A percentile compares a stretch with the other conserved stretches of the same genome.
Evolutionary conservation across 2,329 filamentous ascomycete species (phyloP).

Genomic region (Fusarium sp.): DNA sequence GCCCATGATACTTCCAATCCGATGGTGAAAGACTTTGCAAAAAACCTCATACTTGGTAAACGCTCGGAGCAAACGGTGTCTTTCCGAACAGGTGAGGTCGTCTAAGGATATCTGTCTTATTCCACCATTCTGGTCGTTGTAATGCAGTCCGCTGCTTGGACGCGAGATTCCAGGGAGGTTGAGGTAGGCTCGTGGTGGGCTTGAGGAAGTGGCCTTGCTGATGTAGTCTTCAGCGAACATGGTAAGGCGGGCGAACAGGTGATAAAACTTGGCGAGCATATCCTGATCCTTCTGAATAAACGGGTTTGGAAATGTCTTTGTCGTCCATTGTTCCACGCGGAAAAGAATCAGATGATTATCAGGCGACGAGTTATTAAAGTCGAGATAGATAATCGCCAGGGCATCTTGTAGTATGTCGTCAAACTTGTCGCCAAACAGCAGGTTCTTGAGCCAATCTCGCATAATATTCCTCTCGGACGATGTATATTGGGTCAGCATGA

Average conservation of each 20-base stretch:
- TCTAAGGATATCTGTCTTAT: neutral
- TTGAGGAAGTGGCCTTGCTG: conserved; percentile 18
- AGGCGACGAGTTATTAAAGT: neutral
- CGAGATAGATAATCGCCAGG: neutral
- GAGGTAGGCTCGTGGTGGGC: conserved; percentile 12
- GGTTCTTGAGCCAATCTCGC: conserved; percentile 7
- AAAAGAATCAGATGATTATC: neutral
- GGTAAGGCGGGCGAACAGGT: conserved; percentile 4
- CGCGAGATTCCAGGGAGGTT: conserved; percentile 6
- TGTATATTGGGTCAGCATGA: too few relatives aligned
- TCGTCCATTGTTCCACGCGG: neutral
- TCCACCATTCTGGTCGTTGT: neutral
- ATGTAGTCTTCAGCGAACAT: conserved; percentile 32
- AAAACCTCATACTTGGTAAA: neutral
- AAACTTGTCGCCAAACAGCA: neutral
- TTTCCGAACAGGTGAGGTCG: conserved; percentile 2
- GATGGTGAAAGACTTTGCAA: neutral
- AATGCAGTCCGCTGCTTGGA: neutral
- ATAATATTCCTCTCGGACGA: neutral
- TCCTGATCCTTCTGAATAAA: neutral
- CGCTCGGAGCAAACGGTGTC: neutral
- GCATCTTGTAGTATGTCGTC: conserved; percentile 7
- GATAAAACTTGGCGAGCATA: conserved; percentile 3
- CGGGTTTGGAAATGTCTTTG: neutral
- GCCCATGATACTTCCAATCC: neutral